Base-by-base conservation (phyloP, 2,329 filamentous ascomycete species). In the Aspergillus sojae region DNA sequence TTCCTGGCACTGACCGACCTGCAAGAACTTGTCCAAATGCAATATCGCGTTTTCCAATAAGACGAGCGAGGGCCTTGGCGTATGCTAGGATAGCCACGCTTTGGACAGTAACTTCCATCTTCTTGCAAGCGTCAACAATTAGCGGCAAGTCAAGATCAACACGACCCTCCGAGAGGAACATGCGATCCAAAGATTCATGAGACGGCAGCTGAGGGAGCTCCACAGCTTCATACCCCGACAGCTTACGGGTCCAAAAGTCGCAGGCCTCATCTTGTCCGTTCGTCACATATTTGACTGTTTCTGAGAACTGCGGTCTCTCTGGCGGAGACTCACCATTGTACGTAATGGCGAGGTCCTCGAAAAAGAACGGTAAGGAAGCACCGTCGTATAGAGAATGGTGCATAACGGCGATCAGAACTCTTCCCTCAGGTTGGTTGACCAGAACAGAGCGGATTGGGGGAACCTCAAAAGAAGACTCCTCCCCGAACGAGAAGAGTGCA, bases 341-440 rank as follows among this genome's bases (percentile, higher is more conserved):
- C 1, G 89, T 87, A 12, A 77, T 79, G 9, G 83, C 76, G 0
- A 96, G 84, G 68, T 94, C 88, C 39, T 84, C 80, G 65, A 94
- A 91, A 2, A 96, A 75, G n/a, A 94, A 79, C 2, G 83, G 80
- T 6, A 96, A 82, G 1, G 92, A 96, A 84, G 88, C 92, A 1
- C 93, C 93, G 71, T 97, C 93, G 67, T 96, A 97, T 11, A 96
- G 82, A 0, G 92, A 91, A 75, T 97, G 93, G 0, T 93, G 86
- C 43, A 96, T 87, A 0, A 91, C 91, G 1, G 96, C 74, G 1
- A 85, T 65, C 14, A 86, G 65, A 60, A 82, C 82, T 1, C 43
- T 72, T 16, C 78, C 71, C 1, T 64, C 59, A 1, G 72, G 58
- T 5, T 75, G 70, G 30, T 61, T 55, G 16, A 75, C 68, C n/a